Conservation (phyloP, 2,329 filamentous ascomycete species). For the Cladosporium sp. region DNA sequence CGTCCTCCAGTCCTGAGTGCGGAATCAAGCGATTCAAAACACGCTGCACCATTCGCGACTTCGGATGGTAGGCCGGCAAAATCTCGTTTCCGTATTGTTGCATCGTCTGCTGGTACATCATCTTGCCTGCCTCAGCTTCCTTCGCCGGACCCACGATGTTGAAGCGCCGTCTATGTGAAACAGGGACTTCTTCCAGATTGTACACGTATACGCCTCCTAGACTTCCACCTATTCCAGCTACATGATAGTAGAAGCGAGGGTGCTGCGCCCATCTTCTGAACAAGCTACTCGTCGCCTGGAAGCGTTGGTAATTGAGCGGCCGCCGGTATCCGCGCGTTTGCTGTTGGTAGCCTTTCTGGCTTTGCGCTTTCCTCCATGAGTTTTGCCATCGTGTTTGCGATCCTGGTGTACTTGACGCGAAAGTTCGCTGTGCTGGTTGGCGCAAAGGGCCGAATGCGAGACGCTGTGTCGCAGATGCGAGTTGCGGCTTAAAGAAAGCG, state of each 20-base stretch:
- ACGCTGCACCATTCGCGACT: conserved; percentile 58
- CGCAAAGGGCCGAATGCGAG: neutral
- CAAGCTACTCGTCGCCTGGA: conserved; percentile 28
- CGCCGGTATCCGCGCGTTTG: conserved; percentile 28
- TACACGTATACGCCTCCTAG: conserved; percentile 61
- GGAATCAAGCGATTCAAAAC: conserved; percentile 69
- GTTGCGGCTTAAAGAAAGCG: neutral
- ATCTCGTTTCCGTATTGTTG: conserved; percentile 56
- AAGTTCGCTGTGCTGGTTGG: conserved; percentile 16
- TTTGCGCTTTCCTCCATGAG: conserved; percentile 17
- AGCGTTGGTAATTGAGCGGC: conserved; percentile 36
- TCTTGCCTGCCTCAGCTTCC: conserved; percentile 55
- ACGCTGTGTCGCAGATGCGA: neutral
- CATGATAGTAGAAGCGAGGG: conserved; percentile 51
- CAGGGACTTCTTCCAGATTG: conserved; percentile 71
- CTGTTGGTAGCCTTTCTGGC: neutral
- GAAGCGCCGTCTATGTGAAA: conserved; percentile 66
- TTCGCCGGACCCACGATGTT: conserved; percentile 62
- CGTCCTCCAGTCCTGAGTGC: conserved; percentile 58
- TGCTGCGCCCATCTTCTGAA: conserved; percentile 42
- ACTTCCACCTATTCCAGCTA: conserved; percentile 43
- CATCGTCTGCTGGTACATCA: conserved; percentile 60
- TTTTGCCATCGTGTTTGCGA: conserved; percentile 20
- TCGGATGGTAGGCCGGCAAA: conserved; percentile 59
- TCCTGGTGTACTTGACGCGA: conserved; percentile 6